A percentile compares a stretch with the other conserved stretches of the same genome.
These are phyloP conservation scores for Clarireedia paspali DNA, from an alignment of 2,329 filamentous ascomycete genomes.

Conservation along the genomic window DNA sequence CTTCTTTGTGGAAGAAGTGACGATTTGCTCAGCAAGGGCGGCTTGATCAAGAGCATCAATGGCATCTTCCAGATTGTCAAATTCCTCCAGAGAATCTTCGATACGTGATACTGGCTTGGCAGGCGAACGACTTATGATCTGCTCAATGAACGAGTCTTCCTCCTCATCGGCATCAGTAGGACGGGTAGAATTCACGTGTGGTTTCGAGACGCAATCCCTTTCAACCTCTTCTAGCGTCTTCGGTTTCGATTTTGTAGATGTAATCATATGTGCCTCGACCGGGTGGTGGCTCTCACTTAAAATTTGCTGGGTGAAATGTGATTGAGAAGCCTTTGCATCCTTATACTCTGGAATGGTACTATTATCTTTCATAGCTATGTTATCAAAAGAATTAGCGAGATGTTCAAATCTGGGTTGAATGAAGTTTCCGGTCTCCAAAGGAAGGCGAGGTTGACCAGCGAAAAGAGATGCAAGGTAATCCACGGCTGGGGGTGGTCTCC, in stretches of 20 bases:
- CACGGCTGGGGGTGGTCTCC: slow-evolving; percentile 7
- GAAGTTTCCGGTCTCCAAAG: slow-evolving; percentile 3
- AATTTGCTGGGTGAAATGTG: neutral
- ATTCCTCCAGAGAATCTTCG: slow-evolving; percentile 55
- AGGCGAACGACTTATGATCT: slow-evolving; percentile 32
- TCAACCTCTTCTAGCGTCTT: slow-evolving; percentile 26
- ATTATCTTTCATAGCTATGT: slow-evolving; percentile 16
- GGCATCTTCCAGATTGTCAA: slow-evolving; percentile 54
- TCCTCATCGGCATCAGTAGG: slow-evolving; percentile 10
- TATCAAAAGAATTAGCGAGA: slow-evolving; percentile 9
- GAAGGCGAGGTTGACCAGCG: neutral
- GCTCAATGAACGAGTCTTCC: slow-evolving; percentile 31
- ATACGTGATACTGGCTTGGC: slow-evolving; percentile 40
- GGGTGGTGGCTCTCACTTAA: neutral
- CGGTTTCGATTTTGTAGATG: slow-evolving; percentile 12
- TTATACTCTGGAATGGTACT: neutral
- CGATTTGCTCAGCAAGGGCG: slow-evolving; percentile 20
- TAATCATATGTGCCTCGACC: neutral
- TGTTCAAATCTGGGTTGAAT: neutral
- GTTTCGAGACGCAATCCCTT: slow-evolving; percentile 10
- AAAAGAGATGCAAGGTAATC: slow-evolving; percentile 14
- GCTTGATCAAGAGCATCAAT: slow-evolving; percentile 37
- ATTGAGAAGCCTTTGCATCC: neutral
- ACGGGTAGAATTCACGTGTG: neutral
- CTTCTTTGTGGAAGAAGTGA: slow-evolving; percentile 4